Percentiles rank a stretch among this genome's conserved stretches.
Evolutionary conservation across 106 monocot species (phyloP).

Genomic region (Amphibolis antarctica): DNA sequence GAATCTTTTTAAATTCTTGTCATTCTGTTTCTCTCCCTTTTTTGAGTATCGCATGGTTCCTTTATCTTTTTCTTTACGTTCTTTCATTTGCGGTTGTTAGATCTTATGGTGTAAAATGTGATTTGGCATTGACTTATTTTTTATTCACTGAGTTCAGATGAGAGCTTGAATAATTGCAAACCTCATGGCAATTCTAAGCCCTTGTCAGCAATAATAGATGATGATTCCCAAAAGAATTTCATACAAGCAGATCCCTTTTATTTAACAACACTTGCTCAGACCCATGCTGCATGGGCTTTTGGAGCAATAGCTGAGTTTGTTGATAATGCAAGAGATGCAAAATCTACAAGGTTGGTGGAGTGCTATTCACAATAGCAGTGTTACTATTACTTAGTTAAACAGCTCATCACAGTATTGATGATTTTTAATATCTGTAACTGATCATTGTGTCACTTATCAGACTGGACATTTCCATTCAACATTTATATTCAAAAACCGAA

Average conservation of each 20-base stretch:
- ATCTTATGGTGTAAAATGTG: neutral
- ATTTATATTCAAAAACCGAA: constrained; percentile 37
- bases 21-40: neutral
- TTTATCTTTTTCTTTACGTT: neutral
- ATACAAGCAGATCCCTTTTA: constrained; percentile 9
- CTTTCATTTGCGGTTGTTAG: neutral
- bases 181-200: neutral
- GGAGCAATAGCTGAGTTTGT: constrained; percentile 15
- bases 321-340: constrained; percentile 15
- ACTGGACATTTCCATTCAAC: constrained; percentile 45
- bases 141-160: neutral
- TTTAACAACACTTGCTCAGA: constrained; percentile 7
- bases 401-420: too few species aligned
- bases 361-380: neutral
- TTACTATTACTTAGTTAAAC: neutral
- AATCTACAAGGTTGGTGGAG: constrained; percentile 3
- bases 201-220: neutral
- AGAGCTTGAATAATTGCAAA: neutral
- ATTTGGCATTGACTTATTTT: neutral
- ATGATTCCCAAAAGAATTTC: neutral
- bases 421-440: neutral
- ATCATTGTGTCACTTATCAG: constrained; percentile 9
- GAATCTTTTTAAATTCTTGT: neutral
- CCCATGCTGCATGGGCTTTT: constrained; percentile 13
- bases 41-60: too few species aligned